These are phyloP conservation scores for Orbilia oligospora DNA, from an alignment of 2,329 filamentous ascomycete species.

Conservation along the genomic window DNA sequence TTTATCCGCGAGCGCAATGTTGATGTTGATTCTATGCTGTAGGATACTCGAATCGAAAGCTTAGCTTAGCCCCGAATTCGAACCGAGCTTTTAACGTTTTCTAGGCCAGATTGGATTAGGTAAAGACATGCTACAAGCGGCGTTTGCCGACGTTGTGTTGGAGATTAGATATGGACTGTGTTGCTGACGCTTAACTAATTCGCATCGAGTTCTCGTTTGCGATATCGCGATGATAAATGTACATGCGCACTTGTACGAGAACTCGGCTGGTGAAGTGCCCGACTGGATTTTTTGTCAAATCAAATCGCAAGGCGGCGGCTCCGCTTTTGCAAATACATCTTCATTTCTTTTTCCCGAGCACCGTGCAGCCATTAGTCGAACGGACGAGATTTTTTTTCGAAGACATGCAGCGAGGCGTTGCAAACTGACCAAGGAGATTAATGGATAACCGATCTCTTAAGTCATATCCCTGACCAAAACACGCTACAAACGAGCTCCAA, in stretches of 20 bases:
- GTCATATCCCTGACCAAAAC: no score
- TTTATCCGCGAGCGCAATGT: not conserved
- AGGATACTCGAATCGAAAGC: not conserved
- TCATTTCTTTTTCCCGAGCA: not conserved
- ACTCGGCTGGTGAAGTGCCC: no score
- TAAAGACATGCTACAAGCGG: not conserved
- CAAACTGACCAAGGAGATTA: no score
- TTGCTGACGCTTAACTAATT: not conserved
- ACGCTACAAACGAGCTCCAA: no score
- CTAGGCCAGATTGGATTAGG: not conserved
- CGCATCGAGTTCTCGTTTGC: not conserved
- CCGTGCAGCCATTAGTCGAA: not conserved
- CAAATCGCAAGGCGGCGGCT: not conserved
- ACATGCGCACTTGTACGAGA: no score
- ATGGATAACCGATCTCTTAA: no score
- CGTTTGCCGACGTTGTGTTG: conserved; percentile 1
- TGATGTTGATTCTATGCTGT: not conserved
- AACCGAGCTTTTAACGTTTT: not conserved
- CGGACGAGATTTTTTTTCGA: not conserved
- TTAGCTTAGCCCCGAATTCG: no score
- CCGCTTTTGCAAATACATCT: not conserved
- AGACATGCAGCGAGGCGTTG: no score
- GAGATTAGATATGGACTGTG: not conserved
- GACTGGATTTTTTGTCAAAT: not conserved
- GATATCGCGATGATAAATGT: no score